Base-by-base conservation (phyloP, 768 basidiomycete genomes). In the Suillus placidus region DNA sequence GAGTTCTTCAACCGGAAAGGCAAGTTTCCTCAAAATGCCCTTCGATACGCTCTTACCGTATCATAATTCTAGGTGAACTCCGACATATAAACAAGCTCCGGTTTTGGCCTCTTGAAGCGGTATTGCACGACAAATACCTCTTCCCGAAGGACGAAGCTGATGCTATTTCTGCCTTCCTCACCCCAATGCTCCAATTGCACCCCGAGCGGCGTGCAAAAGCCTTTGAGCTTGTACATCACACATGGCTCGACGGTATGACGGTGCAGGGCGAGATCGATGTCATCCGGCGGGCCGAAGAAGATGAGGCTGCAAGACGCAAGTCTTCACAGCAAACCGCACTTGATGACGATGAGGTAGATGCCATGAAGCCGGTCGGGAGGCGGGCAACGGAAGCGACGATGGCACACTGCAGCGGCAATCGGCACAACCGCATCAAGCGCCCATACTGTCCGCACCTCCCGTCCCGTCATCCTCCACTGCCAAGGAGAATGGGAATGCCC, bases 1-100 rank as follows among this genome's bases (percentile, higher is more conserved):
- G 96, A 99, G 74, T 95, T 97, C 73, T 99, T 99, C 81, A 99
- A 90, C 69, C 88, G 95, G n/a, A 91, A 91, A 86, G 96, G 96
- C 93, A 63, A 56, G 84, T 47, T 61, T 64, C 60, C 32, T 60
- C 38, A 43, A 30, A 26, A 56, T 63, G 23, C 13, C 37, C 37
- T 37, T 5, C n/a, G 14, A 26, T 43, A 12, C 10, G 18, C 14
- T 42, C 64, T 47, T 5, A 40, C 14, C 35, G n/a, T 23, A 32
- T 34, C 58, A 49, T 63, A 26, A 52, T 30, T 60, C 54, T 55
- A 88, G 88, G 87, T 60, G 96, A 98, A 79, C 87, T 99, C 37
- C 89, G 95, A 9, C 94, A 97, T 71, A 99, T 99, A 74, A 90
- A 89, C 77, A 96, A 97, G 76, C 84, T 99, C 45, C 90, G 95